Base-by-base conservation (phyloP, 345 rosid species). In the Raphanus sativus region DNA sequence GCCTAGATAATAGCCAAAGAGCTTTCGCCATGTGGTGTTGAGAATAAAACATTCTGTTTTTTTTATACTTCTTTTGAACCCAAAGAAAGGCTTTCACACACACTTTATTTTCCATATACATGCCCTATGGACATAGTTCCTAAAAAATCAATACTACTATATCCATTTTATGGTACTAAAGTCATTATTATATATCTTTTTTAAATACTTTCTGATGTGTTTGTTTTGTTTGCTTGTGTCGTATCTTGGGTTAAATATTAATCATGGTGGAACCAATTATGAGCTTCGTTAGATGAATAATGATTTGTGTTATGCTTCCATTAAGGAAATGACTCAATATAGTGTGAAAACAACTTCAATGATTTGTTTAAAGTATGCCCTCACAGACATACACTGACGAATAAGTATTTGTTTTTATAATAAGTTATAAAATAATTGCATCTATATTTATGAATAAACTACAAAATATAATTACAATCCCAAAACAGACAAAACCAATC, bases 191-290 rank as follows among this genome's bases (percentile, higher is more conserved):
- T 74, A 62, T 74, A 45, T 73, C 33, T 21, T 79, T 29, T 8
- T 3, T 28, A 67, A 45, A 62, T 15, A 33, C 38, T 32, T 7
- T 52, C 21, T 62, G 65, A 33, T 72, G 81, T 66, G 58, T 71
- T 77, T 70, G 26, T 61, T 73, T 67, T 69, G 71, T 55, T 69
- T 69, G 71, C 54, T 69, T 63, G 40, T 68, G 75, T n/a, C 70
- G 70, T 75, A 74, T 65, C 61, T 69, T 81, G 66, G 50, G 69
- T 78, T 78, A 67, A 81, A 70, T 81, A 60, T 54, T 56, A 74
- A 77, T 77, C 73, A 82, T 84, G 86, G 91, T 87, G 91, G 89
- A 86, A 81, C 91, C 94, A 90, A 90, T 89, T 83, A 86, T 89
- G 82, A 88, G 83, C 75, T 65, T 75, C 72, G 76, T 79, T 65